Base-by-base conservation (phyloP, 2,329 filamentous ascomycete genomes). In the Neopestalotiopsis rosae region DNA sequence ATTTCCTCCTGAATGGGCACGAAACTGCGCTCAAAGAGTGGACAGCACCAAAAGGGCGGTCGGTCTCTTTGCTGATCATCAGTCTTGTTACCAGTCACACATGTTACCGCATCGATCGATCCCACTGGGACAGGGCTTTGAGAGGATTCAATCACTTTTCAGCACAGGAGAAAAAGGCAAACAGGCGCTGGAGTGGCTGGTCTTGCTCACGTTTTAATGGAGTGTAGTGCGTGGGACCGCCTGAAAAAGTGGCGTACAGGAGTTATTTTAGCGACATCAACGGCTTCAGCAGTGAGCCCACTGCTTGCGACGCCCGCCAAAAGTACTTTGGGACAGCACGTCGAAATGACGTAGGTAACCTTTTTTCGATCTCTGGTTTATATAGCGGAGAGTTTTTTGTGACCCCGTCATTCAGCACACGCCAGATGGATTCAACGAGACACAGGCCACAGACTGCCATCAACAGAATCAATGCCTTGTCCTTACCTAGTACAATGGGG, bases 271-370 rank as follows among this genome's bases (percentile, higher is more conserved):
- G 45, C 45, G n/a, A 52, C 45, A 52, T 14, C 45, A 52, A 52
- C 45, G 45, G 45, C 45, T 20, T 52, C 2, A n/a, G 45, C 45
- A 52, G 45, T 52, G 45, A 52, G 45, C 45, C 45, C 45, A 52
- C 30, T 20, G 32, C 30, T 34, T 20, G 59, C 59, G 59, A 62
- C 59, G 14, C 17, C 32, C 28, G 7, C 57, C 59, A 62, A 62
- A 62, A 62, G 59, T 62, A 62, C 59, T 62, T 40, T 30, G 30
- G 17, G 32, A 20, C 59, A 34, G 30, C 24, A 62, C 59, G n/a
- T 38, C 30, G 32, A 40, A 40, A 62, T 62, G 59, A 62, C 59
- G 59, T 62, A 62, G 59, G 57, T 13, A 61, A 7, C n/a, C 24
- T 30, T 61, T 14, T 20, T 28, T 61, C 32, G 7, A 10, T 14